These are phyloP conservation scores for Epichloe brachyelytri DNA, from an alignment of 2,329 filamentous ascomycete species.

Conservation along the genomic window DNA sequence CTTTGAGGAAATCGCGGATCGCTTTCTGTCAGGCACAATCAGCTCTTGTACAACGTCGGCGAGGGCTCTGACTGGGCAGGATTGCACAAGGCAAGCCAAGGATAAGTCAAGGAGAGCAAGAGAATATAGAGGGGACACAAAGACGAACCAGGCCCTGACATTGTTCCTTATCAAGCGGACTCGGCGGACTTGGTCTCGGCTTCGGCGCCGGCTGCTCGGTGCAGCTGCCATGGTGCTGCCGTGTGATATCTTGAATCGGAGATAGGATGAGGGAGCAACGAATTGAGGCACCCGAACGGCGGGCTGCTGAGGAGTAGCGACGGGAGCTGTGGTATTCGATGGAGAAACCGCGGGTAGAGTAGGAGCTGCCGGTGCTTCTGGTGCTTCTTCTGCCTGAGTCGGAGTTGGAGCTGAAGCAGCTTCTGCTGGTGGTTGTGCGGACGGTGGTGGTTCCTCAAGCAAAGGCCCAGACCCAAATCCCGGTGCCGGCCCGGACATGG, in stretches of 20 bases:
- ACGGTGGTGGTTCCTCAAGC: background rate
- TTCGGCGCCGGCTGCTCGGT: constrained; percentile 7
- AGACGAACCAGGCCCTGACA: constrained; percentile 55
- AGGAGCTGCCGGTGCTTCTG: background rate
- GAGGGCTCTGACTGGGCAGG: background rate
- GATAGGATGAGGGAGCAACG: constrained; percentile 48
- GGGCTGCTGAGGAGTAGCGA: constrained; percentile 6
- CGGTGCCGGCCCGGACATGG: constrained; percentile 3
- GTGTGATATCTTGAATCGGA: constrained; percentile 27
- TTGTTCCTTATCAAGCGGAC: constrained; percentile 61
- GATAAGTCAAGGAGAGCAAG: background rate
- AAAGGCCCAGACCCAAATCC: constrained; percentile 3
- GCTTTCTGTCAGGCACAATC: constrained; percentile 47
- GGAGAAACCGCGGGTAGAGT: background rate
- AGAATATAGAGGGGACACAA: background rate
- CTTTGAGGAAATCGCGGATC: constrained; percentile 90
- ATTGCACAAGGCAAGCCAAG: background rate
- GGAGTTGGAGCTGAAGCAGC: background rate
- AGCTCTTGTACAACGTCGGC: constrained; percentile 2
- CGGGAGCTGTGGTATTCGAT: background rate
- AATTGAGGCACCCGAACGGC: constrained; percentile 34
- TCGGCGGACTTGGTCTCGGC: constrained; percentile 25
- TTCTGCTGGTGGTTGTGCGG: constrained; percentile 1
- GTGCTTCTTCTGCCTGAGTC: background rate
- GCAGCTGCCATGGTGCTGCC: constrained; percentile 22